phyloP scores from a whole-genome alignment of 257 asterid genomes.

The Solanum raphanifolium region DNA sequence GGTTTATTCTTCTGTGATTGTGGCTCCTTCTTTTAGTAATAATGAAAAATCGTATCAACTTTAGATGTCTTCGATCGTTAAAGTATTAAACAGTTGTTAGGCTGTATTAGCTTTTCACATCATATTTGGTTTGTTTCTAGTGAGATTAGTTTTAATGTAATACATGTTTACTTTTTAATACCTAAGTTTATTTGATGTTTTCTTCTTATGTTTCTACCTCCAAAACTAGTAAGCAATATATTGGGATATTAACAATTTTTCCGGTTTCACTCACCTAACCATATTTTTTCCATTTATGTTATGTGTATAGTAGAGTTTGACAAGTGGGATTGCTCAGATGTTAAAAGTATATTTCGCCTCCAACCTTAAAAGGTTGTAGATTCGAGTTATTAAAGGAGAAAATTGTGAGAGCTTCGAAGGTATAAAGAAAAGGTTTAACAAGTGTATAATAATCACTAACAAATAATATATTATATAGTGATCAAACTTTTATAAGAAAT shows the following conservation, averaged over 20 bases:
- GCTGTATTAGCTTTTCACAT: background rate
- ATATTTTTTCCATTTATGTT: background rate
- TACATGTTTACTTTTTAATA: background rate
- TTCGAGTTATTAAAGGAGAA: background rate
- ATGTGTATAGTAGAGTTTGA: background rate
- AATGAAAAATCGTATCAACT: background rate
- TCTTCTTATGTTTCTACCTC: background rate
- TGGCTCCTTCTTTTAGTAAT: conserved; percentile 31
- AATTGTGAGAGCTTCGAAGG: background rate
- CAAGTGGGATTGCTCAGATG: background rate
- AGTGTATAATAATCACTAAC: background rate
- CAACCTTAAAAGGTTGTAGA: background rate
- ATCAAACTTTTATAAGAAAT: background rate
- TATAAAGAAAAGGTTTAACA: background rate
- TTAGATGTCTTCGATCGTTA: background rate
- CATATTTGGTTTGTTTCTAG: background rate
- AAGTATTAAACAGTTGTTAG: background rate
- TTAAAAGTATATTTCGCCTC: accelerated
- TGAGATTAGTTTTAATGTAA: background rate
- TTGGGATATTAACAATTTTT: background rate
- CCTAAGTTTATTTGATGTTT: background rate
- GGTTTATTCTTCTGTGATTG: conserved; percentile 28
- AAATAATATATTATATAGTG: background rate
- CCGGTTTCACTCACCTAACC: background rate
- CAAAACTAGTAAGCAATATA: background rate